Evolutionary conservation across 2,329 filamentous ascomycete species (phyloP).

Genomic region (Penicillium sp.): DNA sequence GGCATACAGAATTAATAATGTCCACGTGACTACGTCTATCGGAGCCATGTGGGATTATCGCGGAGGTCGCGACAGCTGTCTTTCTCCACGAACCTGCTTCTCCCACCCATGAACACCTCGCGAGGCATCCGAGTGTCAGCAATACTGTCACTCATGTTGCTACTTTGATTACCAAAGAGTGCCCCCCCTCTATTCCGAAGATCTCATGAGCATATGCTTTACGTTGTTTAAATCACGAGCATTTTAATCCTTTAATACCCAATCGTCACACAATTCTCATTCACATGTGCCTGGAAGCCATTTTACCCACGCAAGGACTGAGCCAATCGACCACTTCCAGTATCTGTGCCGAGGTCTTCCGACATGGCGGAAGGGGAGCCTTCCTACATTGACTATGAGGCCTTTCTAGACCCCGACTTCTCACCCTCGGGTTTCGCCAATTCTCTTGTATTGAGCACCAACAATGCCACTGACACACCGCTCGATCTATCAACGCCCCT

Average conservation of each 20-base stretch:
- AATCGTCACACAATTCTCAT: not conserved
- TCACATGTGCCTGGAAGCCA: not conserved
- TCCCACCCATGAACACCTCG: no score
- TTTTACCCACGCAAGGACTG: not conserved
- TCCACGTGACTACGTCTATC: conserved; percentile 13
- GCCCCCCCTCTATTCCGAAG: not conserved
- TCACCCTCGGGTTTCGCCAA: conserved; percentile 82
- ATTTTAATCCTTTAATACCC: conserved; percentile 7
- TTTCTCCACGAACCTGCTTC: conserved; percentile 2
- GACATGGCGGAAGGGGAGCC: conserved; percentile 46
- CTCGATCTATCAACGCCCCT: conserved; percentile 92
- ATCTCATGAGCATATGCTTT: not conserved
- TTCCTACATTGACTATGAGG: conserved; percentile 94
- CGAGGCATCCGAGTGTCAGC: no score
- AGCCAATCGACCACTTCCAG: not conserved
- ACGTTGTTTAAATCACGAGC: not conserved
- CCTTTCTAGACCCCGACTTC: conserved; percentile 81
- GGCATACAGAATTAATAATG: not conserved
- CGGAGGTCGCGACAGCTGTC: conserved; percentile 17
- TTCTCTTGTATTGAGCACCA: conserved; percentile 79
- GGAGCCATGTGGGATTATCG: conserved; percentile 15
- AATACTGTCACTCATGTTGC: no score
- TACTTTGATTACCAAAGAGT: no score
- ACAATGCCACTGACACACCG: conserved; percentile 84
- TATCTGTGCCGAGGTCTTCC: not conserved